These are phyloP conservation scores for Fusarium ramigenum DNA, from an alignment of 2,329 filamentous ascomycete species.

Conservation along the genomic window DNA sequence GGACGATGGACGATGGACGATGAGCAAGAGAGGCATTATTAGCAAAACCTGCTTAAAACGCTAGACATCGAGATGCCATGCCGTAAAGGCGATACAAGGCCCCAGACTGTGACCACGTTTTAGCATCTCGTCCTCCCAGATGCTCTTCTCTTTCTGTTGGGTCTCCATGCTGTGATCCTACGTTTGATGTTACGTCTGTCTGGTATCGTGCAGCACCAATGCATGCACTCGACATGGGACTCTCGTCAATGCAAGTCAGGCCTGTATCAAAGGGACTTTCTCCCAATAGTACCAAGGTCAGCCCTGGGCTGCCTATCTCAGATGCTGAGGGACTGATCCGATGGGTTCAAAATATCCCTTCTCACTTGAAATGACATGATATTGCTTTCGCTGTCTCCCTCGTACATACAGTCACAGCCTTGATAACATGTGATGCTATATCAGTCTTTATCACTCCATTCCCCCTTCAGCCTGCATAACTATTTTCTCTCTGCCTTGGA, in stretches of 20 bases:
- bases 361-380: slow-evolving; percentile 23
- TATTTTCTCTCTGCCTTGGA: slow-evolving; percentile 13
- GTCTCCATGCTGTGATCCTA: slow-evolving; percentile 16
- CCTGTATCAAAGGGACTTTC: slow-evolving; percentile 10
- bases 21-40: background rate
- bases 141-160: slow-evolving; percentile 13
- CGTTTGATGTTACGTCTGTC: slow-evolving; percentile 9
- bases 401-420: background rate
- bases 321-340: slow-evolving; percentile 29
- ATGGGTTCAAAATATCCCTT: slow-evolving; percentile 29
- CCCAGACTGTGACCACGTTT: slow-evolving; percentile 14
- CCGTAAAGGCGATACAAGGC: background rate
- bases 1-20: background rate
- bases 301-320: slow-evolving; percentile 26
- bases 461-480: background rate
- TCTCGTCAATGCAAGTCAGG: slow-evolving; percentile 25
- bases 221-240: slow-evolving; percentile 31
- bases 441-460: slow-evolving; percentile 15
- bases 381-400: slow-evolving; percentile 6
- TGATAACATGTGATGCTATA: slow-evolving; percentile 26
- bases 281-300: slow-evolving; percentile 5
- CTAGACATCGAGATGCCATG: slow-evolving; percentile 18
- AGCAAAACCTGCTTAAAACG: slow-evolving; percentile 32
- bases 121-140: background rate
- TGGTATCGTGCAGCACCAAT: slow-evolving; percentile 26